These are phyloP conservation scores for Hygrophoropsis aurantiaca DNA, from an alignment of 768 basidiomycete genomes.

Conservation along the genomic window DNA sequence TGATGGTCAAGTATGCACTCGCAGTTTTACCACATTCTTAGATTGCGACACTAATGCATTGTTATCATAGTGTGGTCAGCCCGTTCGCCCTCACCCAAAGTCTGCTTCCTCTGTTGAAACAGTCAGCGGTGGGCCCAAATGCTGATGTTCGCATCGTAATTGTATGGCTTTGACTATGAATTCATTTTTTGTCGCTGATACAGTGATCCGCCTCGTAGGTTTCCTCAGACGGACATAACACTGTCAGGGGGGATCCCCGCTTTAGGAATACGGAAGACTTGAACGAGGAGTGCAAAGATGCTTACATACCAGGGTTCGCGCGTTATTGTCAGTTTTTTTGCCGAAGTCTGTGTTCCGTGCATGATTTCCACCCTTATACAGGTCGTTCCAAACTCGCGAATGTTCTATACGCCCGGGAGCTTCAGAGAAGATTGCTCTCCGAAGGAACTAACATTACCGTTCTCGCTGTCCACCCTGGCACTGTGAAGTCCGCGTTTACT, in stretches of 20 bases:
- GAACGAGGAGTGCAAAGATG: conserved; percentile 33
- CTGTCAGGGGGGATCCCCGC: conserved; percentile 14
- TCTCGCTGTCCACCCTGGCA: conserved; percentile 30
- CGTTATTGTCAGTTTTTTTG: conserved; percentile 31
- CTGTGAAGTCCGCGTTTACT: conserved; percentile 22
- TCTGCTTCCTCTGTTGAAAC: conserved; percentile 50
- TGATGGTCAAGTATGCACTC: conserved; percentile 43
- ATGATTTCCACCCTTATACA: conserved; percentile 16
- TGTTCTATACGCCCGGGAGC: conserved; percentile 46
- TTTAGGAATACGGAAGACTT: conserved; percentile 35
- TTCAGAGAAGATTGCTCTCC: conserved; percentile 48
- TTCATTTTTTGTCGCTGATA: conserved; percentile 8
- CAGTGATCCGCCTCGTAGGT: conserved; percentile 56
- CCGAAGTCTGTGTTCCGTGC: too few species aligned
- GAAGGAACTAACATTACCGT: conserved; percentile 28
- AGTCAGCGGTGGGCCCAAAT: conserved; percentile 44
- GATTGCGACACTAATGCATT: conserved; percentile 13
- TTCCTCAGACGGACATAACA: conserved; percentile 27
- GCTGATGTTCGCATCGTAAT: conserved; percentile 66
- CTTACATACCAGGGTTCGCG: conserved; percentile 13
- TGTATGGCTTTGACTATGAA: too few species aligned
- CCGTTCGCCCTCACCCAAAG: conserved; percentile 55
- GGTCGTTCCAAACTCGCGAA: conserved; percentile 53
- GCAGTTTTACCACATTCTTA: neutral
- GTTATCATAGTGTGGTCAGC: conserved; percentile 46